Percentiles rank a stretch among this genome's conserved stretches.
These are phyloP conservation scores for Glarea lozoyensis DNA, from an alignment of 495 filamentous ascomycete genomes.

Conservation along the genomic window DNA sequence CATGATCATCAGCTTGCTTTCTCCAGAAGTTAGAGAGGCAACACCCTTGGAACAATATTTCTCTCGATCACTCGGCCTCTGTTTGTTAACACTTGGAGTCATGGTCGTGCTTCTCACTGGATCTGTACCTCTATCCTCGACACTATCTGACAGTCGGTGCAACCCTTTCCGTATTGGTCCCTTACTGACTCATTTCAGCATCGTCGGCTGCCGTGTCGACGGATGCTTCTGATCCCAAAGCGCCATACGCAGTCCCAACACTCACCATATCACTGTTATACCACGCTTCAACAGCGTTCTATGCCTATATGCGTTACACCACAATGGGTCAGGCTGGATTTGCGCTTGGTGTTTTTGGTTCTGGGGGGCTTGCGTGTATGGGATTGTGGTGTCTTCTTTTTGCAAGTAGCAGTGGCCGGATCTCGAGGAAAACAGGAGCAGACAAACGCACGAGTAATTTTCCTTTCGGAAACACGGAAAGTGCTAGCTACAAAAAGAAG, in stretches of 20 bases:
- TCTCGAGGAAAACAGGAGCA: slow-evolving; percentile 62
- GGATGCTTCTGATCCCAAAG: slow-evolving; percentile 41
- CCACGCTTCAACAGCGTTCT: slow-evolving; percentile 55
- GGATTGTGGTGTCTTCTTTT: slow-evolving; percentile 74
- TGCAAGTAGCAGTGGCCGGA: slow-evolving; percentile 50
- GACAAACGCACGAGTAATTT: slow-evolving; percentile 75
- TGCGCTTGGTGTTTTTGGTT: slow-evolving; percentile 42
- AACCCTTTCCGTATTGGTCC: too few relatives aligned
- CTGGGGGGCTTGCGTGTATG: slow-evolving; percentile 44
- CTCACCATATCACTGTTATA: slow-evolving; percentile 56
- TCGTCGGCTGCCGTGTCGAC: slow-evolving; percentile 24
- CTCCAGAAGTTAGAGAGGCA: slow-evolving; percentile 45
- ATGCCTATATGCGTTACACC: slow-evolving; percentile 58
- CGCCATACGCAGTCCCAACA: slow-evolving; percentile 61
- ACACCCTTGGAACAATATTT: slow-evolving; percentile 70
- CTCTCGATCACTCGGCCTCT: slow-evolving; percentile 57
- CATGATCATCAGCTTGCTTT: slow-evolving; percentile 54
- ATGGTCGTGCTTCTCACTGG: slow-evolving; percentile 65
- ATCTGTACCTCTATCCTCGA: slow-evolving; percentile 58
- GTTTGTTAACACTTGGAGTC: slow-evolving; percentile 54
- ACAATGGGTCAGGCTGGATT: slow-evolving; percentile 43
- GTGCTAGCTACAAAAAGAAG: slow-evolving; percentile 44
- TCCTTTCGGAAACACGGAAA: slow-evolving; percentile 69
- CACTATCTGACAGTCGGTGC: slow-evolving; percentile 18
- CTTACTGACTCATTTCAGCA: slow-evolving; percentile 5